Base-by-base conservation (phyloP, 1,139 yeast genomes). In the Kodamaea ohmeri region DNA sequence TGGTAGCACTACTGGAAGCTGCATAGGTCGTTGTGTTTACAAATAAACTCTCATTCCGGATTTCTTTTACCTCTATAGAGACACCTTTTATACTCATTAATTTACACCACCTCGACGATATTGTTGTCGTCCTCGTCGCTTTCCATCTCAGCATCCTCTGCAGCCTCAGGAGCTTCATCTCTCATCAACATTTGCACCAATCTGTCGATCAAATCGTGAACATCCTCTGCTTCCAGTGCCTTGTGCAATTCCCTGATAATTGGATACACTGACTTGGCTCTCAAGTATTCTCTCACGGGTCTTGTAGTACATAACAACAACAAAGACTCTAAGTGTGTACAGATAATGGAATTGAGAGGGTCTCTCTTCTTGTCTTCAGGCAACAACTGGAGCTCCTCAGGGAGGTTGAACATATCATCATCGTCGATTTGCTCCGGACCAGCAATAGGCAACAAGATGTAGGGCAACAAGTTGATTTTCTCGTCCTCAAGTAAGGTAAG, bases 101-200 rank as follows among this genome's bases (percentile, higher is more conserved):
- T 29, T 25, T 71, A 67, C 37, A 74, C 63, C 41, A 78, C 64
- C 50, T 80, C 83, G 34, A 78, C 80, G 25, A 75, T 65, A 44
- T 70, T 69, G 39, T 69, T 74, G 35, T 66, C 68, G 38, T 66
- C 63, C 25, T 60, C 59, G 20, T 57, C 56, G 17, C 56, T 58
- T 18, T 66, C 68, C 4, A 55, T 61, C n/a, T 60, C 62, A 14
- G 51, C 58, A 12, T 54, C 61, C 55, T 18, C 32, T 3, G 30
- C 29, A 11, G 47, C 55, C 8, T 49, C 56, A 11, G 48, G 59
- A 13, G 80, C 83, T 53, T 89, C 97, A 52, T 90, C 97, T 67
- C 97, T 80, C 90, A 84, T 83, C 47, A 89, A 69, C 82, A 87
- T 76, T 56, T 89, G 90, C 14, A 88, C 97, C 33, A 83, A 56